Conservation (phyloP, 495 filamentous ascomycete species). For the Penicillium longicatenatum region DNA sequence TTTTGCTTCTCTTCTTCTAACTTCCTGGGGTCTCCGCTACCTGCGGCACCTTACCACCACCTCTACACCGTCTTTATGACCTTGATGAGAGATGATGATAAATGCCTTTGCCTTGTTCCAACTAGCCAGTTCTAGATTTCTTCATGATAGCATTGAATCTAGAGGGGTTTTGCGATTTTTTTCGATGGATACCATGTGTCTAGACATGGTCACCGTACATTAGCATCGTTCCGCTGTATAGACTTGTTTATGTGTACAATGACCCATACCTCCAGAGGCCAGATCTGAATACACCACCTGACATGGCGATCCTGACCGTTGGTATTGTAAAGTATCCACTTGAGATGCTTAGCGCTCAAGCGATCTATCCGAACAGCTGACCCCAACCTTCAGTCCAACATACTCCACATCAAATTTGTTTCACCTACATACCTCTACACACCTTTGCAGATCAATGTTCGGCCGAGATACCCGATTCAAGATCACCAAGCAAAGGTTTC, state of each 20-base stretch:
- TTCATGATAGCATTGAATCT: conserved; percentile 43
- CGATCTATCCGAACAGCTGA: background rate
- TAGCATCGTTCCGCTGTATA: conserved; percentile 10
- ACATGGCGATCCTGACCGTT: conserved; percentile 9
- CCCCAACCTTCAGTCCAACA: background rate
- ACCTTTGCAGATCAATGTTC: background rate
- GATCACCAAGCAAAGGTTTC: background rate
- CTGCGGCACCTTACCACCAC: conserved; percentile 48
- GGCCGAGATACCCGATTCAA: conserved; percentile 1
- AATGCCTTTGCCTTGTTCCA: conserved; percentile 35
- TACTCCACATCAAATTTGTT: background rate
- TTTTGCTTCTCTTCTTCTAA: conserved; percentile 17
- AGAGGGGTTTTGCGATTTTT: conserved; percentile 28
- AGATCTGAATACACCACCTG: conserved; percentile 11
- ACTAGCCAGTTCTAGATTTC: conserved; percentile 46
- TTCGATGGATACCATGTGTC: conserved; percentile 16
- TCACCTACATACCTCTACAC: background rate
- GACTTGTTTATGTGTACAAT: conserved; percentile 10
- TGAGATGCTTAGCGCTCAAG: background rate
- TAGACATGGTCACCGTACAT: conserved; percentile 12
- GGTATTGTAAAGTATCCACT: background rate
- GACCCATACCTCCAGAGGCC: background rate
- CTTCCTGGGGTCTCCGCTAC: conserved; percentile 20
- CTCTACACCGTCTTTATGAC: conserved; percentile 54
- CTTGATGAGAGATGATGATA: conserved; percentile 59